A percentile compares a stretch with the other conserved stretches of the same genome.
Conservation (phyloP, 2,329 filamentous ascomycete species). For the Arachnopeziza araneosa region DNA sequence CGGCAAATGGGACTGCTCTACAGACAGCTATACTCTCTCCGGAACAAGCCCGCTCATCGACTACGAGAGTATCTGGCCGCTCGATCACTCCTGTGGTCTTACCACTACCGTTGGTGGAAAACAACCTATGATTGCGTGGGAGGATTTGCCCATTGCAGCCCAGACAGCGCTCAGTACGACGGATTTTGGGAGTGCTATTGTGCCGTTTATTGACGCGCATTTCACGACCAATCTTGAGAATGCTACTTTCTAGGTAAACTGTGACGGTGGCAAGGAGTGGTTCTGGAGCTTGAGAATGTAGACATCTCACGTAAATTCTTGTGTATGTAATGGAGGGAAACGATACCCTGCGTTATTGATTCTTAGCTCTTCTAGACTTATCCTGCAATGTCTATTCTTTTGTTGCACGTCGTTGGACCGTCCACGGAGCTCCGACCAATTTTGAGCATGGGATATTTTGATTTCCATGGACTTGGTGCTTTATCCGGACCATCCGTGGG, state of each 20-base stretch:
- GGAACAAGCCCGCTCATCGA: slow-evolving; percentile 41
- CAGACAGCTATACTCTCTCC: slow-evolving; percentile 34
- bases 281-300: no score
- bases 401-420: no score
- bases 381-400: no score
- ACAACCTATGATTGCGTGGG: slow-evolving; percentile 41
- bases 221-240: slow-evolving; percentile 37
- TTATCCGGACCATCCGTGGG: no score
- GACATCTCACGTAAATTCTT: no score
- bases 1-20: slow-evolving; percentile 41
- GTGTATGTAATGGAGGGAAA: no score
- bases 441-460: no score
- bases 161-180: slow-evolving; percentile 33
- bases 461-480: no score
- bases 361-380: no score
- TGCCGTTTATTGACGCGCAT: slow-evolving; percentile 34
- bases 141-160: slow-evolving; percentile 33
- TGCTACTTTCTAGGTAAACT: not conserved
- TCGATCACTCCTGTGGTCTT: slow-evolving; percentile 37
- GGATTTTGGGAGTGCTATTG: slow-evolving; percentile 38
- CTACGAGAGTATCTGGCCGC: slow-evolving; percentile 43
- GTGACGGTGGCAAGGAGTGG: not conserved
- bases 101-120: slow-evolving; percentile 33
- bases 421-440: no score
- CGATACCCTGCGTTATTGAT: no score